Percentiles rank a stretch among this genome's conserved stretches.
These are phyloP conservation scores for Macrocybe gigantea DNA, from an alignment of 768 basidiomycete species.

Conservation along the genomic window DNA sequence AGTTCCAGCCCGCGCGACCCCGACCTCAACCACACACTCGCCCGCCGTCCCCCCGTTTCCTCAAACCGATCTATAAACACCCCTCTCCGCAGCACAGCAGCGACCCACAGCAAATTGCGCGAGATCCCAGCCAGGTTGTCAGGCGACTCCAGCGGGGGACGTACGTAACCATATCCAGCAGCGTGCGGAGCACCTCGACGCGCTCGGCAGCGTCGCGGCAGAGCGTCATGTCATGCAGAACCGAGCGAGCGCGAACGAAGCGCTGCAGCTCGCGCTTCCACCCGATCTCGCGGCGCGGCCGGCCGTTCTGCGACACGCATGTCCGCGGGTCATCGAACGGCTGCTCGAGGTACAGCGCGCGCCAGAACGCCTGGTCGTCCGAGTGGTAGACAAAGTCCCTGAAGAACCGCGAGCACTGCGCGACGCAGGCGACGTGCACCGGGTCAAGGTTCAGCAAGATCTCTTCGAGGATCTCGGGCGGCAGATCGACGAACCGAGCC, in stretches of 20 bases:
- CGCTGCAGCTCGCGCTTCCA: slow-evolving; percentile 54
- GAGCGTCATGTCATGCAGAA: slow-evolving; percentile 28
- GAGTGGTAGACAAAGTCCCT: slow-evolving; percentile 39
- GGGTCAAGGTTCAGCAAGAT: slow-evolving; percentile 57
- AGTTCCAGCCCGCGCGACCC: too few species aligned
- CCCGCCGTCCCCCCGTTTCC: neutral
- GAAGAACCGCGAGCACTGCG: slow-evolving; percentile 44
- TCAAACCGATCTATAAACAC: slow-evolving; percentile 36
- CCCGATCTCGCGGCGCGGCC: slow-evolving; percentile 27
- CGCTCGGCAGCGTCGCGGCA: slow-evolving; percentile 38
- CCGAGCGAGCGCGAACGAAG: slow-evolving; percentile 46
- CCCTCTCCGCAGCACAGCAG: slow-evolving; percentile 33
- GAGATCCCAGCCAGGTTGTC: slow-evolving; percentile 28
- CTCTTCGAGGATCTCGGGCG: slow-evolving; percentile 54
- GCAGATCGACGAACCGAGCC: slow-evolving; percentile 33
- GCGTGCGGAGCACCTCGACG: slow-evolving; percentile 34
- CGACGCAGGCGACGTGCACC: slow-evolving; percentile 45
- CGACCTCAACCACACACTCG: too few species aligned
- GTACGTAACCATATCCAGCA: slow-evolving; percentile 42
- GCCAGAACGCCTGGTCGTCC: slow-evolving; percentile 51
- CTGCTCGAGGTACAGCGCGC: slow-evolving; percentile 55
- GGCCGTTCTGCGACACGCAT: slow-evolving; percentile 34
- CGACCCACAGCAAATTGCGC: slow-evolving; percentile 47
- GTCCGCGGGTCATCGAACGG: slow-evolving; percentile 58
- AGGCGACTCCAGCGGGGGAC: slow-evolving; percentile 29